A percentile compares a stretch with the other conserved stretches of the same genome.
Conservation (phyloP, 2,329 filamentous ascomycete genomes). For the Calonectria hawksworthii region DNA sequence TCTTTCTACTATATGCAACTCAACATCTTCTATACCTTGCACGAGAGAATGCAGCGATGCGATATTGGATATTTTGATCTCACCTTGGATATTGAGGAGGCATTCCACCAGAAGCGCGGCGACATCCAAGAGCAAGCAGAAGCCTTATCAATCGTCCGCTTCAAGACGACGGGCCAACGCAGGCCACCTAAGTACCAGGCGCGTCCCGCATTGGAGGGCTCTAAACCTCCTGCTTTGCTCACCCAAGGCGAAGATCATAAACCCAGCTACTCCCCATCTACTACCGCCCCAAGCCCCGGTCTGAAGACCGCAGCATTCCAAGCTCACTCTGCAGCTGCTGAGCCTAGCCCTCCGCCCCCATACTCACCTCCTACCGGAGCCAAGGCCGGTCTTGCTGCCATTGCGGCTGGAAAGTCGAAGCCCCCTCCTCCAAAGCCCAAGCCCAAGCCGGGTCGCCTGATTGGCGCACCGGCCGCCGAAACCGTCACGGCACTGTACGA, state of each 20-base stretch:
- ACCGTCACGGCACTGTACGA: constrained; percentile 94
- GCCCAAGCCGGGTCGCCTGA: constrained; percentile 84
- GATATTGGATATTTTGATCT: constrained; percentile 99
- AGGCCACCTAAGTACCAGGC: constrained; percentile 71
- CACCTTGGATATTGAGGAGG: constrained; percentile 89
- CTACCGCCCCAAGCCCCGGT: constrained; percentile 34
- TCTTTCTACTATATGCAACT: constrained; percentile 99
- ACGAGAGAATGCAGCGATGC: constrained; percentile 97
- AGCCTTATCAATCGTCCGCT: constrained; percentile 86
- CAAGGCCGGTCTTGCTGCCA: constrained; percentile 59
- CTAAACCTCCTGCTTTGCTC: constrained; percentile 64
- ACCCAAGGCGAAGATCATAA: constrained; percentile 61
- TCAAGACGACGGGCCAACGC: constrained; percentile 86
- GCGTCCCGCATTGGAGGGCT: constrained; percentile 65
- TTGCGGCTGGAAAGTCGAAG: constrained; percentile 73
- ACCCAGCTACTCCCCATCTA: constrained; percentile 28
- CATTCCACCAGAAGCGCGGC: constrained; percentile 89
- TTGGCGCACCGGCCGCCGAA: constrained; percentile 75
- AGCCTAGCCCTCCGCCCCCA: constrained; percentile 76
- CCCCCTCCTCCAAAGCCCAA: constrained; percentile 75
- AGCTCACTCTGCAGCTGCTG: constrained; percentile 56
- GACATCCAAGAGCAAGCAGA: constrained; percentile 90
- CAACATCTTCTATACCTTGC: constrained; percentile 98
- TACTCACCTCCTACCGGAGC: constrained; percentile 68
- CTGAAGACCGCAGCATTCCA: constrained; percentile 53